Evolutionary conservation across 2,329 filamentous ascomycete species (phyloP), one percentile per base, ranked within the genome.

Genomic region (Botrytis paeoniae): DNA sequence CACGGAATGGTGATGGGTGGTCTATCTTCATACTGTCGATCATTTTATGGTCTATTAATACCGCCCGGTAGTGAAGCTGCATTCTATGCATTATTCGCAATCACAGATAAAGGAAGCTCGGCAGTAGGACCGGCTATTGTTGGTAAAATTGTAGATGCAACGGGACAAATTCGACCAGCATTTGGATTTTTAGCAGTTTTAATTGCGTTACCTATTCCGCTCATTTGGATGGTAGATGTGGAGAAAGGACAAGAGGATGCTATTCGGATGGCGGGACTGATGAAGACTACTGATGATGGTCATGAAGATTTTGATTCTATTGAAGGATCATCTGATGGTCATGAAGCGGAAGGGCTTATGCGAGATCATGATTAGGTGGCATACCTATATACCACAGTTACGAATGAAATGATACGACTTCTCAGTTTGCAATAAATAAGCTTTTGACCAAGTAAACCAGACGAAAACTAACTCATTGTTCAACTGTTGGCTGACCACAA

Each of bases 1-100:
- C 98, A 98, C 81, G 96, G 96, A 0, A 89, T 99, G 68, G 95
- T 98, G 2, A 89, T 98, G 43, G 96, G 96, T n/a, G 96, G 96
- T 0, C 84, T 99, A 59, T 94, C 93, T 73, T 92, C 92, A 37
- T 98, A 98, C 82, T 98, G 96, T 80, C 91, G 96, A 60, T 95
- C 93, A 74, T 86, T 99, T 7, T 99, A 93, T 80, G 95, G 94
- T 57, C 95, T 98, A 82, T 86, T 99, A 73, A 97, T 99, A 72
- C 96, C 96, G 1, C 93, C 94, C 0, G 96, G 96, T 6, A 97
- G 92, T 43, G 96, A 99, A 83, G 95, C 96, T 0, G 95, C 95
- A 0, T 99, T 99, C 80, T 99, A 97, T 81, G 95, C 95, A 41
- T 39, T 75, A 37, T 74, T 74, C 20, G 74, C 74, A 8, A 75